A percentile compares a stretch with the other conserved stretches of the same genome.
Evolutionary conservation across 108 stramenopile genomes (phyloP).

Genomic region (Cyclostephanos tholiformis): DNA sequence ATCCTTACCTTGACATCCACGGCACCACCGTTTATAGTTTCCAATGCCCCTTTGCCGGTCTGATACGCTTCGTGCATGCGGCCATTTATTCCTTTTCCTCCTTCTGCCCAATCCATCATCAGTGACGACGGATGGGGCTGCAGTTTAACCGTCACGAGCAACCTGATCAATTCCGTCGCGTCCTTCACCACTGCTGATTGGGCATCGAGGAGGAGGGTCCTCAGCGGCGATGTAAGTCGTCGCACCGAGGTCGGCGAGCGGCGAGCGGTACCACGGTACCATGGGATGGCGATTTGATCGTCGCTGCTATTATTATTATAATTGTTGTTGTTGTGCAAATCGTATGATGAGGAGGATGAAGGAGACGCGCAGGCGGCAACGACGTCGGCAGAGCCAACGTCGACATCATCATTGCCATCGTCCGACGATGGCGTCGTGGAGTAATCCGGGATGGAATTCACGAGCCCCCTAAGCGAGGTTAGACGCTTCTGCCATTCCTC

Average conservation of each 20-base stretch:
- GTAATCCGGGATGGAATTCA: slow-evolving; percentile 62
- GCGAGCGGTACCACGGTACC: slow-evolving; percentile 69
- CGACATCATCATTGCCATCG: slow-evolving; percentile 15
- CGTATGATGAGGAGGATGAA: background rate
- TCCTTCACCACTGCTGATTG: slow-evolving; percentile 81
- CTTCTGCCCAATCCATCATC: background rate
- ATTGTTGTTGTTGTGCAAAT: too few species aligned
- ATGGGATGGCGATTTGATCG: background rate
- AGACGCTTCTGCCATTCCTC: slow-evolving; percentile 82
- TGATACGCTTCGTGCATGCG: background rate
- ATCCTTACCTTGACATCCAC: slow-evolving; percentile 9
- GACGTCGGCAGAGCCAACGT: background rate
- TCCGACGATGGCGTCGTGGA: slow-evolving; percentile 12
- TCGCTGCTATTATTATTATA: background rate
- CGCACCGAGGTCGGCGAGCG: slow-evolving; percentile 62
- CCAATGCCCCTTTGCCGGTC: slow-evolving; percentile 20
- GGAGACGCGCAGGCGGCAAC: slow-evolving; percentile 6
- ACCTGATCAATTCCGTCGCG: slow-evolving; percentile 56
- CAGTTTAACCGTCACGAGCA: slow-evolving; percentile 47
- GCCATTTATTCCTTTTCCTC: background rate
- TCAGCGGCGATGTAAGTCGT: slow-evolving; percentile 59
- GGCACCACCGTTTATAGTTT: slow-evolving; percentile 20
- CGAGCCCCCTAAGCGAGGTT: slow-evolving; percentile 51
- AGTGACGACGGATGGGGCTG: slow-evolving; percentile 31
- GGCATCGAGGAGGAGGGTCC: slow-evolving; percentile 66